These are phyloP conservation scores for Megacollybia marginata DNA, from an alignment of 768 basidiomycete genomes.

Conservation along the genomic window DNA sequence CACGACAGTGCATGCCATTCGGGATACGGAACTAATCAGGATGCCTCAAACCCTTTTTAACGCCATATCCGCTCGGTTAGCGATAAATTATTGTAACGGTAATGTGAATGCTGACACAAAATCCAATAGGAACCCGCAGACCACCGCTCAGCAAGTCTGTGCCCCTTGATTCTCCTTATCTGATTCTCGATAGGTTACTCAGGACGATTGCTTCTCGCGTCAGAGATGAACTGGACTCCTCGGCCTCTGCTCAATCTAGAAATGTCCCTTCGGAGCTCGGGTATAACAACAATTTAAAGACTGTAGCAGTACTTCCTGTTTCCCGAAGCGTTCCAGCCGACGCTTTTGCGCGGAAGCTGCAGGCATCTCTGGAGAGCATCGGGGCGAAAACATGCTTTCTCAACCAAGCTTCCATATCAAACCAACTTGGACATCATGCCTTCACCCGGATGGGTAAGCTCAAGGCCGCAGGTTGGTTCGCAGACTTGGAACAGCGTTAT, in stretches of 20 bases:
- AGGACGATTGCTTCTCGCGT: conserved; percentile 92
- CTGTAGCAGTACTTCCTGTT: conserved; percentile 86
- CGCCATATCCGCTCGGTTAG: conserved; percentile 82
- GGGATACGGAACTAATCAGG: conserved; percentile 92
- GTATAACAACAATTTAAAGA: conserved; percentile 88
- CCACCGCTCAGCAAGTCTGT: conserved; percentile 65
- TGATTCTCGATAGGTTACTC: conserved; percentile 42
- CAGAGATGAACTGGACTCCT: conserved; percentile 69
- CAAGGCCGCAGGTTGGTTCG: conserved; percentile 90
- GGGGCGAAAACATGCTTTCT: conserved; percentile 92
- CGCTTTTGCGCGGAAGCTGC: conserved; percentile 84
- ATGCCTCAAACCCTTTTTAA: conserved; percentile 98
- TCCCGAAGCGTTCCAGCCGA: conserved; percentile 85
- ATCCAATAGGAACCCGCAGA: conserved; percentile 63
- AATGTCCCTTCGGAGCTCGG: conserved; percentile 53
- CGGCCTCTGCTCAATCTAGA: conserved; percentile 42
- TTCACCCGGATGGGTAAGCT: conserved; percentile 97
- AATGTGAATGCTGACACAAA: not conserved
- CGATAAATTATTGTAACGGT: not conserved
- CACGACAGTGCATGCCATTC: conserved; percentile 94
- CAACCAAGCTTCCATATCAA: conserved; percentile 89
- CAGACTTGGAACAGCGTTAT: conserved; percentile 91
- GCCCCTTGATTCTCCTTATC: not conserved
- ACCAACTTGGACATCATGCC: conserved; percentile 88
- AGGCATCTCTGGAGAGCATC: conserved; percentile 81